A percentile compares a stretch with the other conserved stretches of the same genome.
phyloP scores from a whole-genome alignment of 1,284 basidiomycete genomes.

The Microbotryum silenes-acaulis region DNA sequence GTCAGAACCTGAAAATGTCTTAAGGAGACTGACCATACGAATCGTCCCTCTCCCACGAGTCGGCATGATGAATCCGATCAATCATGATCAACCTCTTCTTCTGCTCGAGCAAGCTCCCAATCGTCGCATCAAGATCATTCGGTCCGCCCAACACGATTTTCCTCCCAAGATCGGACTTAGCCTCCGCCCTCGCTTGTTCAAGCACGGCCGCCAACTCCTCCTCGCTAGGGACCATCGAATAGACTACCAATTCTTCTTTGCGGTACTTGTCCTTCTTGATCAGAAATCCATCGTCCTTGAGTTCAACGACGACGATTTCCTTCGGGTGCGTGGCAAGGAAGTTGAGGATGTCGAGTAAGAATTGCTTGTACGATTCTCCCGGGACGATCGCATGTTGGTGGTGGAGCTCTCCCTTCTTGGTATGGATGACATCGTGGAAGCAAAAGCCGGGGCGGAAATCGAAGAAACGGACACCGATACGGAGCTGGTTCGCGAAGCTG shows the following conservation, averaged over 20 bases:
- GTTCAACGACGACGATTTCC: conserved; percentile 19
- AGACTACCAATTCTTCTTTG: conserved; percentile 8
- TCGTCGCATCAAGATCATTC: conserved; percentile 9
- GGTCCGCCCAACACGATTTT: conserved; percentile 1
- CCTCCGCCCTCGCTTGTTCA: not conserved
- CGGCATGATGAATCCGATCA: conserved; percentile 15
- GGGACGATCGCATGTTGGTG: conserved; percentile 23
- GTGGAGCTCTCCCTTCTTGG: conserved; percentile 4
- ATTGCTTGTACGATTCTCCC: conserved; percentile 6
- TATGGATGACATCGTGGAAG: conserved; percentile 14
- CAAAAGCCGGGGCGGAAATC: conserved; percentile 16
- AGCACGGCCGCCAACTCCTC: conserved; percentile 6
- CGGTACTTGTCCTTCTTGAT: conserved; percentile 6
- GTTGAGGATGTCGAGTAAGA: conserved; percentile 12
- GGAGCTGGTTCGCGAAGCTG: conserved; percentile 2
- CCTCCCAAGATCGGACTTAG: not conserved
- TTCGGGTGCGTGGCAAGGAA: conserved; percentile 10
- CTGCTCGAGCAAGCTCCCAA: conserved; percentile 11
- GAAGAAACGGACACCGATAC: conserved; percentile 21
- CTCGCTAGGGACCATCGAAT: conserved; percentile 14
- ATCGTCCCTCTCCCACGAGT: conserved; percentile 10
- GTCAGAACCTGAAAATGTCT: no score
- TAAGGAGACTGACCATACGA: conserved; percentile 6
- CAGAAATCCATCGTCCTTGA: conserved; percentile 21
- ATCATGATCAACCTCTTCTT: conserved; percentile 12